phyloP scores from a whole-genome alignment of 2,329 filamentous ascomycete species.

The Calonectria naviculata region DNA sequence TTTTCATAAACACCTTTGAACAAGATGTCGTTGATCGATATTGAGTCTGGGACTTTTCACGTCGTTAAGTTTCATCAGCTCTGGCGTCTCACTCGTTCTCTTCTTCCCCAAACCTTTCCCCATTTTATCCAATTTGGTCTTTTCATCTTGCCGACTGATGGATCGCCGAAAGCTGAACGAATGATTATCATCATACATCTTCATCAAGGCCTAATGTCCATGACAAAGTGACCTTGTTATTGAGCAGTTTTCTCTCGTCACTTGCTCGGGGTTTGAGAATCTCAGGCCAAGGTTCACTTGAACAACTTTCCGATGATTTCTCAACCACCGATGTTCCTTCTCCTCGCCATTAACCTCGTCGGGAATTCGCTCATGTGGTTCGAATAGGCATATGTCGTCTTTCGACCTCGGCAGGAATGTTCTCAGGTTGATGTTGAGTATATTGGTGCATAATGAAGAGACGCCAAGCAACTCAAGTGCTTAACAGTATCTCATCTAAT shows the following conservation, averaged over 20 bases:
- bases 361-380: background rate
- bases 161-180: too few relatives aligned
- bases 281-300: constrained; percentile 1
- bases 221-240: background rate
- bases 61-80: background rate
- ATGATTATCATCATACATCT: background rate
- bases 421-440: background rate
- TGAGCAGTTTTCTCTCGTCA: background rate
- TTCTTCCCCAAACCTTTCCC: background rate
- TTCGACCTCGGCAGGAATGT: background rate
- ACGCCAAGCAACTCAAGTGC: background rate
- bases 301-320: background rate
- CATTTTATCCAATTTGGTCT: background rate
- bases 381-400: background rate
- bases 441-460: background rate
- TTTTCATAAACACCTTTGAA: background rate
- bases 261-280: background rate
- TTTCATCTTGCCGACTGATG: background rate
- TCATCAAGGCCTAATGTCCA: background rate
- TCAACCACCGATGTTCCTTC: background rate
- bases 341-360: background rate
- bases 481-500: background rate
- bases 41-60: background rate
- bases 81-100: background rate
- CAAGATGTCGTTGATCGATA: background rate